phyloP scores from a whole-genome alignment of 2,329 filamentous ascomycete genomes.

The Xylariaceae sp. region DNA sequence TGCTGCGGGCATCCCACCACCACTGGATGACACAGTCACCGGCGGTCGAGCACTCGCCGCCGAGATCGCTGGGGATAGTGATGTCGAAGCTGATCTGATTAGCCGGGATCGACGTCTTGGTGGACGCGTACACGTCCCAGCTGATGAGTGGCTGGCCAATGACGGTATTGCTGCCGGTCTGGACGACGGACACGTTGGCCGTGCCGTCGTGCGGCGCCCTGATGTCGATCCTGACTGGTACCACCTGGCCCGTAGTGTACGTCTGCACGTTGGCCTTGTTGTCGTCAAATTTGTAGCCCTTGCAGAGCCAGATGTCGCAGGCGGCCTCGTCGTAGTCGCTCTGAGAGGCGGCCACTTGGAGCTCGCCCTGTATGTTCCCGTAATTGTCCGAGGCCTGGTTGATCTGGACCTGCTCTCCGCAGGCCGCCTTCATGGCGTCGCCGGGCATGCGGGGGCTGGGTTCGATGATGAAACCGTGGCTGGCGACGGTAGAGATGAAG shows the following conservation, averaged over 20 bases:
- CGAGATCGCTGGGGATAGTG: slow-evolving; percentile 54
- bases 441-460: slow-evolving; percentile 55
- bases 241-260: slow-evolving; percentile 52
- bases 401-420: slow-evolving; percentile 57
- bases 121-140: slow-evolving; percentile 55
- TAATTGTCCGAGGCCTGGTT: slow-evolving; percentile 56
- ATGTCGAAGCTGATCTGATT: slow-evolving; percentile 54
- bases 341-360: slow-evolving; percentile 51
- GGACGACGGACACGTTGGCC: slow-evolving; percentile 58
- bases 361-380: slow-evolving; percentile 56
- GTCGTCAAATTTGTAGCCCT: slow-evolving; percentile 60
- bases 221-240: slow-evolving; percentile 49
- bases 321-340: slow-evolving; percentile 49
- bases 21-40: slow-evolving; percentile 57
- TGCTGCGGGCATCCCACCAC: slow-evolving; percentile 51
- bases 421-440: slow-evolving; percentile 52
- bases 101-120: slow-evolving; percentile 42
- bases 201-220: slow-evolving; percentile 56
- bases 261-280: slow-evolving; percentile 53
- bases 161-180: slow-evolving; percentile 50
- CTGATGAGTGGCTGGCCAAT: slow-evolving; percentile 50
- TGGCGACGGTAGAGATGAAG: slow-evolving; percentile 48
- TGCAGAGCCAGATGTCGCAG: slow-evolving; percentile 60
- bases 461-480: slow-evolving; percentile 55
- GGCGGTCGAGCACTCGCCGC: slow-evolving; percentile 45